phyloP scores from a whole-genome alignment of 345 rosid genomes.

The Geranium brycei region DNA sequence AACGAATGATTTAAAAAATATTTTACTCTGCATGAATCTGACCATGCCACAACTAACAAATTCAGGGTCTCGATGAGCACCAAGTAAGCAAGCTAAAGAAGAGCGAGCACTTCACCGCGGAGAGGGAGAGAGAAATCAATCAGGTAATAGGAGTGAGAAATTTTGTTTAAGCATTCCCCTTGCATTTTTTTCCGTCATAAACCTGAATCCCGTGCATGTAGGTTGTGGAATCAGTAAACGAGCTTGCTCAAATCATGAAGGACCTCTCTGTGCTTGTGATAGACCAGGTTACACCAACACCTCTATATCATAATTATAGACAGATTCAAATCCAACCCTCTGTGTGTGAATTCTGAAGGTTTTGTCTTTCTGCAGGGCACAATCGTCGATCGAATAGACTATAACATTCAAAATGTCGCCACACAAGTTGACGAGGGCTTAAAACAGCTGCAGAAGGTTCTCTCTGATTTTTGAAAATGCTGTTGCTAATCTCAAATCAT shows the following conservation, averaged over 20 bases:
- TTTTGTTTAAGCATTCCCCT: neutral
- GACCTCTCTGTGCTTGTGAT: constrained; percentile 82
- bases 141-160: neutral
- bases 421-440: constrained; percentile 81
- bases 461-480: neutral
- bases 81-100: constrained; percentile 9
- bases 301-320: neutral
- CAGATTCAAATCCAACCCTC: neutral
- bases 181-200: neutral
- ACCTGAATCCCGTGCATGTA: constrained; percentile 6
- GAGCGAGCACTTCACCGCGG: neutral
- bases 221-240: constrained; percentile 85
- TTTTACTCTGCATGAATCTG: neutral
- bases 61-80: constrained; percentile 32
- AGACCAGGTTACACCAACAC: constrained; percentile 53
- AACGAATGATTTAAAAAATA: neutral
- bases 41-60: neutral
- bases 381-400: constrained; percentile 79
- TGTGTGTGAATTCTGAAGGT: constrained; percentile 3
- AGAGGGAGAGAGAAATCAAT: constrained; percentile 3
- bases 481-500: neutral
- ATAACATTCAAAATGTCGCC: constrained; percentile 72
- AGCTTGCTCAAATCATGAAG: constrained; percentile 91
- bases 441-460: constrained; percentile 70
- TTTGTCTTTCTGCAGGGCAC: constrained; percentile 41